These are phyloP conservation scores for Kodamaea sp. DNA, from an alignment of 1,139 yeast species.

Conservation along the genomic window DNA sequence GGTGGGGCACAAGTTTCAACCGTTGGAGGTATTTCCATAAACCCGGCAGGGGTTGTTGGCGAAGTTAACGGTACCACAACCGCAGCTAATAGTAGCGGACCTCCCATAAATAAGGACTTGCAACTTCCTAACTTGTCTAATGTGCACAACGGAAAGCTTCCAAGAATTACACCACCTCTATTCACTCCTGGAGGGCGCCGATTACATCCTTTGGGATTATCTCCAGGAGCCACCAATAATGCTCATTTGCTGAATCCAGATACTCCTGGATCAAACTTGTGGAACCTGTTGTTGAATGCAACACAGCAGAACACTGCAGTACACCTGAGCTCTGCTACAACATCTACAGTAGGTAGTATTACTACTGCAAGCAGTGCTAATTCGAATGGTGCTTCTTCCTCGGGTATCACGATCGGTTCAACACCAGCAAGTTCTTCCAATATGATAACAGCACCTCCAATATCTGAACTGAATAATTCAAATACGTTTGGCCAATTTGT, in stretches of 20 bases:
- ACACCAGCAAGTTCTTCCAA: slow-evolving; percentile 1
- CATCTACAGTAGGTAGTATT: slow-evolving; percentile 10
- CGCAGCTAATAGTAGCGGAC: slow-evolving; percentile 5
- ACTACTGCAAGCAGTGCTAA: too few species aligned
- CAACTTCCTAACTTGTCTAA: slow-evolving; percentile 33
- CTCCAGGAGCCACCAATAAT: slow-evolving; percentile 24
- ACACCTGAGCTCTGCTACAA: slow-evolving; percentile 8
- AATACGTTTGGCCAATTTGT: slow-evolving; percentile 26
- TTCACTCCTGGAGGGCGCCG: slow-evolving; percentile 61
- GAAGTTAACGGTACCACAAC: slow-evolving; percentile 5
- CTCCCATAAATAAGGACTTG: slow-evolving; percentile 30
- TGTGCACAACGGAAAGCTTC: slow-evolving; percentile 27
- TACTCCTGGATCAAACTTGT: slow-evolving; percentile 48
- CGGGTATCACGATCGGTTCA: slow-evolving; percentile 6
- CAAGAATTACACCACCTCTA: slow-evolving; percentile 51
- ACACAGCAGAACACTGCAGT: slow-evolving; percentile 13
- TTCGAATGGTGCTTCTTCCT: slow-evolving; percentile 1
- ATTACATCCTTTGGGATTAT: slow-evolving; percentile 52
- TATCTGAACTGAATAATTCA: slow-evolving; percentile 4
- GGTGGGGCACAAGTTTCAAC: neutral
- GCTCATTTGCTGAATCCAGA: slow-evolving; percentile 38
- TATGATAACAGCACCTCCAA: slow-evolving; percentile 1
- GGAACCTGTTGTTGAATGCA: slow-evolving; percentile 45
- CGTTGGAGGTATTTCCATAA: neutral
- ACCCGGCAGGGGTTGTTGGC: neutral